These are phyloP conservation scores for Rhododendron mucronatum DNA, from an alignment of 148 eudicot species.

Conservation along the genomic window DNA sequence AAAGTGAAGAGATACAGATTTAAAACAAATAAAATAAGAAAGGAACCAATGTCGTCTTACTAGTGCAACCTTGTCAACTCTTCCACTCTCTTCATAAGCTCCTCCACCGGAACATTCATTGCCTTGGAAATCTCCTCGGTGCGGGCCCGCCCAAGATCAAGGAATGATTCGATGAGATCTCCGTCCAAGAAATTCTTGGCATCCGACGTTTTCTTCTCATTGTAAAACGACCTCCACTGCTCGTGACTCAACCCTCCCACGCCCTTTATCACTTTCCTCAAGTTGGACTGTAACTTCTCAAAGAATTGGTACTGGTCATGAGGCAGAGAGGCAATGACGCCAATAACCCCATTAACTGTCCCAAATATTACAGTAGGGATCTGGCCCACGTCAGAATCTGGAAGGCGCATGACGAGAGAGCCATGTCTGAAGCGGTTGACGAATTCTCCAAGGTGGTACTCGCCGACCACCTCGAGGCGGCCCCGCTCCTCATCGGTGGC, in stretches of 20 bases:
- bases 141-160: conserved; percentile 67
- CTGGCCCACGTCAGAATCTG: conserved; percentile 78
- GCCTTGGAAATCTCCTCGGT: conserved; percentile 84
- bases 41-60: background rate
- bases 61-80: conserved; percentile 84
- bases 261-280: conserved; percentile 92
- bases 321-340: conserved; percentile 90
- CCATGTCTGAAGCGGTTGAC: conserved; percentile 89
- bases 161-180: conserved; percentile 88
- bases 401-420: conserved; percentile 93
- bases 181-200: conserved; percentile 87
- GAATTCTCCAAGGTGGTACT: conserved; percentile 95
- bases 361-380: conserved; percentile 77
- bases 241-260: conserved; percentile 96
- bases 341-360: conserved; percentile 83
- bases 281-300: conserved; percentile 70
- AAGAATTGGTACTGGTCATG: conserved; percentile 73
- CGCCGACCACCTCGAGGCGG: conserved; percentile 98
- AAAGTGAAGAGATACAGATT: background rate
- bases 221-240: conserved; percentile 90
- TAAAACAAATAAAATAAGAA: background rate
- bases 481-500: conserved; percentile 96
- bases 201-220: conserved; percentile 87
- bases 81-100: conserved; percentile 89
- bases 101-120: conserved; percentile 76